phyloP scores from a whole-genome alignment of 495 filamentous ascomycete genomes.

The Penicillium simplicissimum region DNA sequence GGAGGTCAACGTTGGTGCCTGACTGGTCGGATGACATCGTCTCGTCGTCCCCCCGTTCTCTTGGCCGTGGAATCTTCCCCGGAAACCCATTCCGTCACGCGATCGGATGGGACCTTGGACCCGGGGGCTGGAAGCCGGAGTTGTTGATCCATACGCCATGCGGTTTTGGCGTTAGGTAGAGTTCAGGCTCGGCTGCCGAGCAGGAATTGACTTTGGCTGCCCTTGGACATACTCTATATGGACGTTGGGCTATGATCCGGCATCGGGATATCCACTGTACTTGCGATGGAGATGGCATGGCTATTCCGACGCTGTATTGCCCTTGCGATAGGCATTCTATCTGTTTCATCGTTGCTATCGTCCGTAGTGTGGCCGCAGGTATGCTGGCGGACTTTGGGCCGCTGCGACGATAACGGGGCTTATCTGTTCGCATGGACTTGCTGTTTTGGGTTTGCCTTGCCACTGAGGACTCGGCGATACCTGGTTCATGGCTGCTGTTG shows the following conservation, averaged over 20 bases:
- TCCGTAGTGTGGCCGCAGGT: background rate
- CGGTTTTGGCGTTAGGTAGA: background rate
- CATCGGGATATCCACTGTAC: constrained; percentile 5
- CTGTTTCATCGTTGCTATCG: background rate
- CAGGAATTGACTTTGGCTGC: background rate
- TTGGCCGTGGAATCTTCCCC: background rate
- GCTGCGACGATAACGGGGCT: constrained; percentile 15
- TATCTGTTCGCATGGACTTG: constrained; percentile 28
- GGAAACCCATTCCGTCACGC: constrained; percentile 4
- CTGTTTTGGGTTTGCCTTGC: constrained; percentile 20
- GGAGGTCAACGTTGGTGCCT: background rate
- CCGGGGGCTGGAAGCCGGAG: too few relatives aligned
- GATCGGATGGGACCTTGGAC: background rate
- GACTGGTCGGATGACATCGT: constrained; percentile 10
- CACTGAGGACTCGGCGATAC: constrained; percentile 15
- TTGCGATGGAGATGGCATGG: background rate
- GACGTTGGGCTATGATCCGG: constrained; percentile 2
- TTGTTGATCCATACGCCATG: too few relatives aligned
- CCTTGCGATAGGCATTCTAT: background rate
- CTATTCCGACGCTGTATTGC: background rate
- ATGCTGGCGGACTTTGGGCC: constrained; percentile 12
- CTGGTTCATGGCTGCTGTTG: constrained; percentile 4
- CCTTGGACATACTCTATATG: background rate
- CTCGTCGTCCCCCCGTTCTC: constrained; percentile 2
- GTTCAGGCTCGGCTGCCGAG: background rate